Evolutionary conservation across 495 filamentous ascomycete species (phyloP), one percentile per base, ranked within the genome.

Genomic region (Penicillium paradoxum): DNA sequence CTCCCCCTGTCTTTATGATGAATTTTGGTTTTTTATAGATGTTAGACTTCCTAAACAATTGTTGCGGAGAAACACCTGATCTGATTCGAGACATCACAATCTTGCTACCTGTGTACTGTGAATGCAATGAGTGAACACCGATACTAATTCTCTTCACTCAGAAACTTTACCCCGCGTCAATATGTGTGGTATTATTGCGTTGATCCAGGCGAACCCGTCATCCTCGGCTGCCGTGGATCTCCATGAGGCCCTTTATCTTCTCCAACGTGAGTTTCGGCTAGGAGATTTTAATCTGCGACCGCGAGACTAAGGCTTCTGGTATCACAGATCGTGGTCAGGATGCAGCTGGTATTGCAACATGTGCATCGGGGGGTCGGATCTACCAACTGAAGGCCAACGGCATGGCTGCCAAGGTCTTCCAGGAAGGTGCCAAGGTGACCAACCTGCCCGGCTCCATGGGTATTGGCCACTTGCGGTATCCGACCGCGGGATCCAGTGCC

Each of bases 321-420:
- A 32, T 54, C 37, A 51, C 53, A 75, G 72, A 79, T 62, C 69
- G 91, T 61, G 89, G 91, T 48, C 90, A 96, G 66, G 91, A 96
- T 86, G 92, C 91, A 21, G 91, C 87, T 44, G 92, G 92, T 45
- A 91, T 95, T 39, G 72, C 76, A 27, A 91, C 85, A 19, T 95
- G 89, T 62, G 85, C 81, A 5, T 67, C 79, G 0, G 87, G 89
- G 13, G 90, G 92, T 54, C 80, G 88, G 11, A 87, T 96, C 51
- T 91, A 84, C 70, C 91, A 96, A 60, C 84, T 88, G 69, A 97
- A 96, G 73, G 88, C 90, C 47, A 92, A 92, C 67, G 92, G 91
- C 30, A 89, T 96, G 81, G 93, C 89, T 21, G 81, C 87, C 53
- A 90, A 89, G 72, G 88, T 95, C 53, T 95, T 95, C 73, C 79